These are phyloP conservation scores for Phytopythium oedochilum DNA, from an alignment of 352 stramenopile genomes.

Conservation along the genomic window DNA sequence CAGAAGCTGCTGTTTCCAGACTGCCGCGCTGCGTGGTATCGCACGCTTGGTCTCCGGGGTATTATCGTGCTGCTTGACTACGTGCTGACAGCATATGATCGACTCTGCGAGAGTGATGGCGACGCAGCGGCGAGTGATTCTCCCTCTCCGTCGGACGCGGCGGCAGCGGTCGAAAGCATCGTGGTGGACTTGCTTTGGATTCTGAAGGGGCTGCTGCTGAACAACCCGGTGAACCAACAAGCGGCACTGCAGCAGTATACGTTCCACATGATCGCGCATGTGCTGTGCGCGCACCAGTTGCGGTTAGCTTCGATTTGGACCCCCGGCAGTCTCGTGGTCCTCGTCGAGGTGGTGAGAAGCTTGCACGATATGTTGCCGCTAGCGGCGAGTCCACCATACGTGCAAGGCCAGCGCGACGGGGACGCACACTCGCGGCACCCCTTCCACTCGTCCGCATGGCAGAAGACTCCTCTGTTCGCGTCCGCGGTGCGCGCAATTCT, in stretches of 20 bases:
- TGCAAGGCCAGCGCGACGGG: neutral
- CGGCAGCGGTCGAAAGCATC: constrained; percentile 34
- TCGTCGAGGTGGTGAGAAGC: constrained; percentile 60
- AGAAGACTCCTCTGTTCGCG: constrained; percentile 70
- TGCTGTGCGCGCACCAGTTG: constrained; percentile 40
- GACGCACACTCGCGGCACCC: constrained; percentile 31
- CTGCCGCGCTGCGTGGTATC: constrained; percentile 43
- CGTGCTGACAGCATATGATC: constrained; percentile 47
- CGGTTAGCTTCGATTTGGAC: constrained; percentile 48
- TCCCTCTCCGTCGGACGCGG: constrained; percentile 6
- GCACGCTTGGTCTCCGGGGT: constrained; percentile 44
- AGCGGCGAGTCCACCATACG: constrained; percentile 12
- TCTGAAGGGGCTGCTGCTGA: constrained; percentile 59
- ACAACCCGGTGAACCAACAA: constrained; percentile 46
- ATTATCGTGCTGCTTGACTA: constrained; percentile 62
- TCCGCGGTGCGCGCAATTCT: constrained; percentile 57
- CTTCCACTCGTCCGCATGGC: constrained; percentile 61
- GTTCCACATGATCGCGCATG: constrained; percentile 61
- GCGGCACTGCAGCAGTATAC: constrained; percentile 54
- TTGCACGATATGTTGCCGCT: constrained; percentile 45
- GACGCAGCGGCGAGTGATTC: neutral
- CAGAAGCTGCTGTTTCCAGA: constrained; percentile 38
- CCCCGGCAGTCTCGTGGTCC: constrained; percentile 54
- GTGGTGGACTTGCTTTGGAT: constrained; percentile 64
- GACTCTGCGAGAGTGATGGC: constrained; percentile 7